These are phyloP conservation scores for Leccinum longicurvipes DNA, from an alignment of 768 basidiomycete species.

Conservation along the genomic window DNA sequence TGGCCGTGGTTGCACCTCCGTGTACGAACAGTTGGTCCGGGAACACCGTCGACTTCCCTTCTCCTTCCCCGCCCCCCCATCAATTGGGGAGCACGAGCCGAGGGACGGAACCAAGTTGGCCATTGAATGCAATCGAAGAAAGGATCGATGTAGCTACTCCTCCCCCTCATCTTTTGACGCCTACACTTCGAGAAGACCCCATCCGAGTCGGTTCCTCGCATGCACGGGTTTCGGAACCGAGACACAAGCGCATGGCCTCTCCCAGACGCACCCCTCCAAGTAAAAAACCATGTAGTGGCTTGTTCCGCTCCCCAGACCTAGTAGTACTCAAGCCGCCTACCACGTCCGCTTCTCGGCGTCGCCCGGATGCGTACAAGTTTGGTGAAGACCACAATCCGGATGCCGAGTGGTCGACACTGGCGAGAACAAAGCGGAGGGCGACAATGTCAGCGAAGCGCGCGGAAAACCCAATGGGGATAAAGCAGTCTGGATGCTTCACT, in stretches of 20 bases:
- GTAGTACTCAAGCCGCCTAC: neutral
- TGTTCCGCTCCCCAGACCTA: neutral
- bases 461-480: neutral
- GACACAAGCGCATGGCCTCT: conserved; percentile 1
- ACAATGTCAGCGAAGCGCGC: neutral
- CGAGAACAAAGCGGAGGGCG: conserved; percentile 1
- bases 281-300: neutral
- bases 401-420: conserved; percentile 17
- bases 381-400: conserved; percentile 20
- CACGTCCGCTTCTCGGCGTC: neutral
- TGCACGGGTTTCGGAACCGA: conserved; percentile 8
- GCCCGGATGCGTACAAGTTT: conserved; percentile 19
- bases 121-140: conserved; percentile 2
- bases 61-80: neutral
- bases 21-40: neutral
- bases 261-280: conserved; percentile 3
- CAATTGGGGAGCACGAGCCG: neutral
- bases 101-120: conserved; percentile 5
- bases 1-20: neutral
- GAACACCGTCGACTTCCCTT: neutral
- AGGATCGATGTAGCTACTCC: neutral
- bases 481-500: conserved; percentile 21
- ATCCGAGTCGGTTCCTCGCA: neutral
- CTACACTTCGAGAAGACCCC: neutral
- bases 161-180: neutral